Evolutionary conservation across 768 basidiomycete genomes (phyloP), one percentile per base, ranked within the genome.

Genomic region (Phallus indusiatus): DNA sequence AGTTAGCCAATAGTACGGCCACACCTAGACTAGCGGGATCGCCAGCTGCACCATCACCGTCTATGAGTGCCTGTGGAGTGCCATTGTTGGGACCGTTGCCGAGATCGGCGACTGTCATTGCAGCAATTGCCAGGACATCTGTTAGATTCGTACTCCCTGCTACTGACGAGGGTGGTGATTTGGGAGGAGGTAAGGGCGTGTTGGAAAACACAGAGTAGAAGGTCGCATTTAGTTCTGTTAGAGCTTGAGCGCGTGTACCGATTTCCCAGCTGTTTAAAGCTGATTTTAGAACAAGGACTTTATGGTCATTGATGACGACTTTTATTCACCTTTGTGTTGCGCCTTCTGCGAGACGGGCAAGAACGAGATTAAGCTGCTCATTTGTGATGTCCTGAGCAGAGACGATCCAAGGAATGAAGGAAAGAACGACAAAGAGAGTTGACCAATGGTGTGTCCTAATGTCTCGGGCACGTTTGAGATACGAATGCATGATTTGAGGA

Each of bases 11-110:
- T 36, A 90, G 74, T 21, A 90, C 81, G 0, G 84, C 78, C 34
- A 86, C 77, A 1, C 88, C 90, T n/a, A 87, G 77, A 50, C 83
- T 85, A 0, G 90, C 81, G 0, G 92, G 91, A 66, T 95, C 93
- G 0, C 76, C 84, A 0, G 84, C 88, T 16, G 86, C 84, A 46
- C 78, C 75, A 33, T 84, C 81, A 47, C 79, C 77, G 2, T 71
- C 64, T 6, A 84, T 70, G 17, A 92, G 73, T 0, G 85, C 80
- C 63, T 82, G 81, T 1, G 85, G 81, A 16, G 78, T 80, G 1
- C 70, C 67, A 33, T 69, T 74, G 64, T 76, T 81, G 6, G 77
- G 72, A 6, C 55, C 47, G 11, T 76, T 65, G 35, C 81, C 80
- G 56, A 75, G 73, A 2, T 70, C 62, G n/a, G 89, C 80, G 20